These are phyloP conservation scores for Phaeosphaeriaceae sp. DNA, from an alignment of 2,329 filamentous ascomycete genomes.

Conservation along the genomic window DNA sequence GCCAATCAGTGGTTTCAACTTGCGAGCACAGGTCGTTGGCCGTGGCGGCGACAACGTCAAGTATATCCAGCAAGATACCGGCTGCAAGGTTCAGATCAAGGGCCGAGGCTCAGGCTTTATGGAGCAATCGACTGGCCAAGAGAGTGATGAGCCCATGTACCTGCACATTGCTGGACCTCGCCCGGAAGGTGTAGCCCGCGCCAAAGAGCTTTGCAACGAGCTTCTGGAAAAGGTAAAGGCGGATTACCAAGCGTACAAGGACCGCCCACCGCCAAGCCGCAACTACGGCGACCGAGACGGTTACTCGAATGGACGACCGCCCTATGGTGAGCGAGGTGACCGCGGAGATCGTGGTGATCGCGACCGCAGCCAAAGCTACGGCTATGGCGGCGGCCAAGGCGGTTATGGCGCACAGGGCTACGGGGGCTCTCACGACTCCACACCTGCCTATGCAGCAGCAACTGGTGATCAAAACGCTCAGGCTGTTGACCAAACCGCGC, in stretches of 20 bases:
- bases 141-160: conserved; percentile 97
- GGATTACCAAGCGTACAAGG: conserved; percentile 90
- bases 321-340: conserved; percentile 53
- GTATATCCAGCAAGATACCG: conserved; percentile 94
- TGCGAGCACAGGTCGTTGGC: conserved; percentile 94
- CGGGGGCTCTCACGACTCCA: conserved; percentile 29
- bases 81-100: conserved; percentile 97
- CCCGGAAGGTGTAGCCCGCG: conserved; percentile 81
- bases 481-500: conserved; percentile 73
- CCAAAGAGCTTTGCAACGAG: conserved; percentile 88
- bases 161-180: conserved; percentile 94
- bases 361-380: conserved; percentile 50
- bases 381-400: conserved; percentile 49
- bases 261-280: conserved; percentile 61
- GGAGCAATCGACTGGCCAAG: conserved; percentile 83
- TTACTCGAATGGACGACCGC: conserved; percentile 38
- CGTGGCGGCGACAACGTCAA: conserved; percentile 96
- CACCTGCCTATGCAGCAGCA: conserved; percentile 43
- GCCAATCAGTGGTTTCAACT: conserved; percentile 90
- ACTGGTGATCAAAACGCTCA: conserved; percentile 51
- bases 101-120: conserved; percentile 94
- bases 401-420: conserved; percentile 41
- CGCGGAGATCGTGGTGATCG: conserved; percentile 49
- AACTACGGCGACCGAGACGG: conserved; percentile 53
- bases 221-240: conserved; percentile 84